Conservation (phyloP, 805 yeast species). For the Metschnikowia kofuensis region DNA sequence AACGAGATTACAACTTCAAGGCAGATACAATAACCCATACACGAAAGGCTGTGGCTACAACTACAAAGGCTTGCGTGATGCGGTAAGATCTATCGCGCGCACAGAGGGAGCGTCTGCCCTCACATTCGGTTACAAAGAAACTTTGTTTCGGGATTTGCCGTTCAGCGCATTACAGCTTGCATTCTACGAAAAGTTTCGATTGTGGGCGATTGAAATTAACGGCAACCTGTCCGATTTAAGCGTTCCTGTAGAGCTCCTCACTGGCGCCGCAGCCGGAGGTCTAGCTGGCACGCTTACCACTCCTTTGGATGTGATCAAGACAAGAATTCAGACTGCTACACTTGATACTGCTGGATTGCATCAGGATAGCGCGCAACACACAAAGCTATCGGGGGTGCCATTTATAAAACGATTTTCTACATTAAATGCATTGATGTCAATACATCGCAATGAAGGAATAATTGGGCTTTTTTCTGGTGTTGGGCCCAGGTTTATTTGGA, state of each 20-base stretch:
- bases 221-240: slow-evolving; percentile 44
- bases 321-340: slow-evolving; percentile 90
- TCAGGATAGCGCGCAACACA: slow-evolving; percentile 1
- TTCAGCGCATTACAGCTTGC: slow-evolving; percentile 96
- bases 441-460: slow-evolving; percentile 73
- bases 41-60: slow-evolving; percentile 79
- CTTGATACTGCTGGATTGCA: slow-evolving; percentile 16
- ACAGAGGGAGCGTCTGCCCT: slow-evolving; percentile 75
- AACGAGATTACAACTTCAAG: slow-evolving; percentile 91
- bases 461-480: slow-evolving; percentile 88
- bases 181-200: slow-evolving; percentile 82
- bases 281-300: slow-evolving; percentile 86
- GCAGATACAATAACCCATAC: slow-evolving; percentile 73
- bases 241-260: slow-evolving; percentile 60
- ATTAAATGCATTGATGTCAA: slow-evolving; percentile 29
- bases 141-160: slow-evolving; percentile 88
- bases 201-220: slow-evolving; percentile 48
- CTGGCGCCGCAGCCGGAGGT: slow-evolving; percentile 97
- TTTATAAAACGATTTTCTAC: slow-evolving; percentile 26
- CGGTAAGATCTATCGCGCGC: slow-evolving; percentile 58
- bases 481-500: slow-evolving; percentile 96
- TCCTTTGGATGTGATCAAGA: slow-evolving; percentile 88
- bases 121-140: slow-evolving; percentile 91
- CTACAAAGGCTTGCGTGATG: slow-evolving; percentile 71
- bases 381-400: not conserved